These are phyloP conservation scores for Monilinia laxa DNA, from an alignment of 2,329 filamentous ascomycete genomes.

Conservation along the genomic window DNA sequence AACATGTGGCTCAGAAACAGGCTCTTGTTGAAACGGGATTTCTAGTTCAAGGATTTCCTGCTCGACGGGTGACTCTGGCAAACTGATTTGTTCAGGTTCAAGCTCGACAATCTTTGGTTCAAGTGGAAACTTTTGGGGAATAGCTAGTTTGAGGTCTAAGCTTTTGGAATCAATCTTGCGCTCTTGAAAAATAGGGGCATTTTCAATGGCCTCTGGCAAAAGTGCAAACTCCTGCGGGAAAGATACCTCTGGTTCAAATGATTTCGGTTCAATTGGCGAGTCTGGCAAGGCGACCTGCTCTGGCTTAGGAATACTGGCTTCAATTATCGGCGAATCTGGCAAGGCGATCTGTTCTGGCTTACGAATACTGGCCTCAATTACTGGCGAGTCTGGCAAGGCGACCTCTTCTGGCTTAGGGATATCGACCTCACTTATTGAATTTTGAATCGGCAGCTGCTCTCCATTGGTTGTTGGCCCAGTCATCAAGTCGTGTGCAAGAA, in stretches of 20 bases:
- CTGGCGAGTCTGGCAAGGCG: conserved; percentile 15
- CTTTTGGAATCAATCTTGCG: not conserved
- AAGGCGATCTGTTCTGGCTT: conserved; percentile 14
- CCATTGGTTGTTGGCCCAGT: not conserved
- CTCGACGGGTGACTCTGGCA: conserved; percentile 10
- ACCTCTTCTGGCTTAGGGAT: conserved; percentile 12
- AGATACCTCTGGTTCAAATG: not conserved
- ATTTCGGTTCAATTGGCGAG: conserved; percentile 6
- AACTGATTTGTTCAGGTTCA: not conserved
- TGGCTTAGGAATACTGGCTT: not conserved
- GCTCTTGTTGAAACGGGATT: not conserved
- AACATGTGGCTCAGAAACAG: not conserved
- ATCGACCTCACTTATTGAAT: not conserved
- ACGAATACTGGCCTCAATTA: not conserved
- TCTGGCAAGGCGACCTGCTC: conserved; percentile 13
- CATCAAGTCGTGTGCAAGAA: conserved; percentile 2
- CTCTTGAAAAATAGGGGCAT: not conserved
- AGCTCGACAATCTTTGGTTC: not conserved
- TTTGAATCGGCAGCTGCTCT: not conserved
- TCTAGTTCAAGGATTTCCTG: not conserved
- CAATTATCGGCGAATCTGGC: conserved; percentile 9
- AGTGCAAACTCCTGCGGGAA: not conserved
- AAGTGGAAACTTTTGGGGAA: not conserved
- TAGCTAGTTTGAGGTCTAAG: not conserved
- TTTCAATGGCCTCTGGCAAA: not conserved